Base-by-base conservation (phyloP, 495 filamentous ascomycete genomes). In the Aspergillus sclerotiicarbonarius region DNA sequence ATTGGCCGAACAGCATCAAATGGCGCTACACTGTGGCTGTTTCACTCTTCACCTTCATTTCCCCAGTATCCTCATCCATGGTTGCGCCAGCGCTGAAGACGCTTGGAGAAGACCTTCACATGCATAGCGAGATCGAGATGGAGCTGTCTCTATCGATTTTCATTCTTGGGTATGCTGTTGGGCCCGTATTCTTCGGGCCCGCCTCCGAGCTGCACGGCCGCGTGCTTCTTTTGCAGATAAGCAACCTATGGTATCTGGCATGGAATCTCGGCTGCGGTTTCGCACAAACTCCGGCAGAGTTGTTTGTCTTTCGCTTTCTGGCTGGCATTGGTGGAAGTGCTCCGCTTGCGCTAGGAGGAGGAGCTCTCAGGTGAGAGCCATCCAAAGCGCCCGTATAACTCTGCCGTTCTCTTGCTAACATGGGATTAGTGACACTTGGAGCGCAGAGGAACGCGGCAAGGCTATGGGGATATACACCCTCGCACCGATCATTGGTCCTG, bases 281-380 rank as follows among this genome's bases (percentile, higher is more conserved):
- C 18, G 50, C 60, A 3, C 1, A 48, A 8, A 54, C 33, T 5
- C 39, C 29, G 12, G 32, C 16, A 8, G 39, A 58, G 51, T 16
- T 62, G 8, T 50, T 62, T 37, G 51, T 21, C 2, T 58, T 58
- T 37, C 60, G 60, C 2, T 62, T 62, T 19, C 44, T 62, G 18
- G 37, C 50, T 29, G 60, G 60, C 3, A 45, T 62, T 10, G 60
- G 50, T 25, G 54, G 54, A 4, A 57, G 54, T 19, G 55, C 54
- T 13, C 54, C 55, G 1, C 20, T 58, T 0, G 60, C 60, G 0
- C 21, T 61, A 13, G 60, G 54, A 10, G 49, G 54, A 37, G 53
- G 53, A 25, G 53, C 35, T 21, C 29, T 60, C 16, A 55, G 46
- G 53, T 53, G 18, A 43, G n/a, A n/a, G n/a, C n/a, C n/a, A n/a